Percentiles rank a stretch among this genome's conserved stretches.
Conservation (phyloP, 2,329 filamentous ascomycete genomes). For the Pestalotiopsis sp. region DNA sequence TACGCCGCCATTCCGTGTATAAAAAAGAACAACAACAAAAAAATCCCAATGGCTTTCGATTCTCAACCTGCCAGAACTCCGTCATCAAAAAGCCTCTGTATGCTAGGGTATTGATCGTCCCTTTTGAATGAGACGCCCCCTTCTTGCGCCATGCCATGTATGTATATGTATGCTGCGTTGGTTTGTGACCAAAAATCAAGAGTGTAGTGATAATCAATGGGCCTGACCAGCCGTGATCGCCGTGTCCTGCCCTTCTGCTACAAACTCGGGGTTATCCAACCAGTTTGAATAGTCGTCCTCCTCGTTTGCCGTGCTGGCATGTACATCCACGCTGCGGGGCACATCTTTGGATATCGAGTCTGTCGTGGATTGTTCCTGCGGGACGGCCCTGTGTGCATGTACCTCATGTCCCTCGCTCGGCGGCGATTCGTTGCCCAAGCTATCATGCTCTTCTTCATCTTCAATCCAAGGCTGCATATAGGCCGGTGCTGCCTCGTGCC, state of each 20-base stretch:
- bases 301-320: conserved; percentile 19
- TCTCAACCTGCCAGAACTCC: neutral
- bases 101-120: neutral
- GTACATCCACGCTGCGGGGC: neutral
- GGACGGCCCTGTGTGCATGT: neutral
- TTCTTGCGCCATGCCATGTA: neutral
- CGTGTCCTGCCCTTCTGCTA: conserved; percentile 15
- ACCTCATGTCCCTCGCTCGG: conserved; percentile 8
- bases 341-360: neutral
- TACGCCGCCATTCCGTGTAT: neutral
- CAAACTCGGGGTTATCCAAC: conserved; percentile 31
- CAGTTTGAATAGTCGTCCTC: conserved; percentile 34
- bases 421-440: conserved; percentile 11
- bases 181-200: neutral
- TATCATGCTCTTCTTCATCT: conserved; percentile 26
- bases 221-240: neutral
- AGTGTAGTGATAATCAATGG: neutral
- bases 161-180: neutral
- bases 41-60: neutral
- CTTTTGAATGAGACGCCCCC: neutral
- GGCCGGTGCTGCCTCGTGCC: conserved; percentile 15
- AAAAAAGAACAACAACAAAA: neutral
- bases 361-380: conserved; percentile 3
- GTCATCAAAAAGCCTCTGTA: neutral
- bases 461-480: conserved; percentile 32